Base-by-base conservation (phyloP, 2,329 filamentous ascomycete species). In the Pseudogymnoascus sp. region DNA sequence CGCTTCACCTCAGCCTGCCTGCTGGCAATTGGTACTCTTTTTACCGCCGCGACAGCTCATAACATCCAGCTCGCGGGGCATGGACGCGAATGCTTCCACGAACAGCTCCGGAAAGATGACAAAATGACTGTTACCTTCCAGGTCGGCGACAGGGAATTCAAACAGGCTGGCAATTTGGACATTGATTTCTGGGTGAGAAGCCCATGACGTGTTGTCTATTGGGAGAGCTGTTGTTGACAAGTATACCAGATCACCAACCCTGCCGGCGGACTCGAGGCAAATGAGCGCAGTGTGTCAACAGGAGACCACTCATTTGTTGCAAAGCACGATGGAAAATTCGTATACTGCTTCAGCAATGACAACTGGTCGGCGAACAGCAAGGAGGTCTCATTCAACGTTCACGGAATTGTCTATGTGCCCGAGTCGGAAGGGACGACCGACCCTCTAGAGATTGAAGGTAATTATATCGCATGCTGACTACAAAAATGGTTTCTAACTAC, bases 301-400 rank as follows among this genome's bases (percentile, higher is more conserved):
- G 94, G 94, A 74, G 93, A 97, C 77, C 91, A 95, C 80, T 90
- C 90, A 63, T 97, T 99, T 78, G 89, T 86, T 39, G 92, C 94
- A 60, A 80, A 83, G 70, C 78, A 86, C 73, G 92, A 99, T 75
- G 94, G 94, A 68, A 92, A 90, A 78, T 97, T 90, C 80, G 81
- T 84, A 63, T 99, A 99, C 85, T 99, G 94, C 85, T 99, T 99
- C 80, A 95, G 94, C 78, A 99, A 99, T 78, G 93, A 97, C 81
- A 89, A 94, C 76, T 99, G 93, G 92, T 90, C 91, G 64, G 92
- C 92, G 64, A 91, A 91, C 76, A 95, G 86, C 74, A 99, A 99
- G 79, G 94, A 99, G 77, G 93, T 99, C 61, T 96, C 91, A 63
- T 99, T 99, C 85, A 99, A 99, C 76, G 94, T 99, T 61, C 94